These are phyloP conservation scores for Primulina tabacum DNA, from an alignment of 257 asterid genomes.

Conservation along the genomic window DNA sequence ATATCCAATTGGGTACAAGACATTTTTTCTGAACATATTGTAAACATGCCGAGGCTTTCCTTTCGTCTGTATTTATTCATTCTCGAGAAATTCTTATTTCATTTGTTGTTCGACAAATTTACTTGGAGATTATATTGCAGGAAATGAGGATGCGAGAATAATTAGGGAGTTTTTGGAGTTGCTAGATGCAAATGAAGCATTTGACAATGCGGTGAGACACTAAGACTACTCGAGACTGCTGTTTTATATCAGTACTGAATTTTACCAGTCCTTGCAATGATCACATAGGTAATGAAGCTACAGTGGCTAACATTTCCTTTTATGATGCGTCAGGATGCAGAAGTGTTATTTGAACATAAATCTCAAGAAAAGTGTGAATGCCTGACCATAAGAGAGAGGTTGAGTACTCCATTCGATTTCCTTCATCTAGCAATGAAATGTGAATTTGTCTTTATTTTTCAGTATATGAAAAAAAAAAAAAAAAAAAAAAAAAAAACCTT, in stretches of 20 bases:
- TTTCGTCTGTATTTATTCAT: too few species aligned
- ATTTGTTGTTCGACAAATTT: slow-evolving; percentile 29
- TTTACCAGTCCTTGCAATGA: background rate
- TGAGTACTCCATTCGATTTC: background rate
- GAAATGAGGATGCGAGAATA: slow-evolving; percentile 56
- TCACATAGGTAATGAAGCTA: slow-evolving; percentile 14
- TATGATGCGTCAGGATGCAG: slow-evolving; percentile 33
- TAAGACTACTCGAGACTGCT: slow-evolving; percentile 19
- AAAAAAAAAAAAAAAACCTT: background rate
- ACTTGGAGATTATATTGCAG: slow-evolving; percentile 60
- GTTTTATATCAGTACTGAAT: background rate
- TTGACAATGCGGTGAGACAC: slow-evolving; percentile 45
- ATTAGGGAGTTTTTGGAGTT: slow-evolving; percentile 73
- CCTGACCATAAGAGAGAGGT: slow-evolving; percentile 69
- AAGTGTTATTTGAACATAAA: slow-evolving; percentile 26
- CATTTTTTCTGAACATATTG: too few species aligned
- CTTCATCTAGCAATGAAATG: background rate
- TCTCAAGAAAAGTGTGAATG: slow-evolving; percentile 29
- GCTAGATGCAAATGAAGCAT: slow-evolving; percentile 62
- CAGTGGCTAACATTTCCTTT: slow-evolving; percentile 17
- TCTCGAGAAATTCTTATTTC: background rate
- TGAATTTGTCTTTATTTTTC: background rate
- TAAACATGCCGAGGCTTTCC: too few species aligned
- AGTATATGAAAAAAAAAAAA: background rate
- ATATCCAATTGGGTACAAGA: too few species aligned